Evolutionary conservation across 139 green algal genomes (phyloP).

Genomic region (Coelastrella sp.): DNA sequence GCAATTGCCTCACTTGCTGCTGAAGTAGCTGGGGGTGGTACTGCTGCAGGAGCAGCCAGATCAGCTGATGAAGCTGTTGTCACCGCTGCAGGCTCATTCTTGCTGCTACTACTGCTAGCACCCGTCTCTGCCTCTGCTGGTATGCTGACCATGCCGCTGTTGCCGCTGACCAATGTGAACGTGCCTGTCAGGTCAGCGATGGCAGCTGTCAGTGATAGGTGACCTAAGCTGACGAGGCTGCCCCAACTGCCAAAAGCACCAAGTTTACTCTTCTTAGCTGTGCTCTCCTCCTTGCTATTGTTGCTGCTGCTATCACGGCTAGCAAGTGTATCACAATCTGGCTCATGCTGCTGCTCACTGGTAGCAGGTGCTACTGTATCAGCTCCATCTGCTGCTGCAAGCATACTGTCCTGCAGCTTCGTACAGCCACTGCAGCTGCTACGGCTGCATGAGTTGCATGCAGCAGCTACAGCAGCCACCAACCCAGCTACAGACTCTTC

Average conservation of each 20-base stretch:
- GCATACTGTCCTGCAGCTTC: background rate
- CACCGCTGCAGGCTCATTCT: background rate
- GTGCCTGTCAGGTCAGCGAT: constrained; percentile 30
- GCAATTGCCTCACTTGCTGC: background rate
- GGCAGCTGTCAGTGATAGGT: background rate
- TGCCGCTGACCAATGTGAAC: constrained; percentile 20
- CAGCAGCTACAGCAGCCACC: background rate
- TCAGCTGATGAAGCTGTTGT: background rate
- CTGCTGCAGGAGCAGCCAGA: too few relatives aligned
- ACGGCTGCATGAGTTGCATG: background rate
- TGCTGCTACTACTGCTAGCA: background rate
- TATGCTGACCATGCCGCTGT: constrained; percentile 17
- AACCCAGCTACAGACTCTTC: background rate
- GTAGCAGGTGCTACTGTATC: background rate
- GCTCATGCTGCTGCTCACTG: background rate
- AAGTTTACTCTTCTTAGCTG: background rate
- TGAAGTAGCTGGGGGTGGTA: too few relatives aligned
- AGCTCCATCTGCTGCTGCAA: background rate
- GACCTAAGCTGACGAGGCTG: constrained; percentile 3
- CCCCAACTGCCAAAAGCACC: background rate
- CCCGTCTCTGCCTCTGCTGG: background rate
- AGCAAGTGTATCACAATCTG: background rate
- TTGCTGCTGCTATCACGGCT: background rate
- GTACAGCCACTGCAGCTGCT: background rate
- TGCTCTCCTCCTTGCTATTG: background rate